Evolutionary conservation across 805 yeast species (phyloP), one percentile per base, ranked within the genome.

Genomic region (Yarrowia sp.): DNA sequence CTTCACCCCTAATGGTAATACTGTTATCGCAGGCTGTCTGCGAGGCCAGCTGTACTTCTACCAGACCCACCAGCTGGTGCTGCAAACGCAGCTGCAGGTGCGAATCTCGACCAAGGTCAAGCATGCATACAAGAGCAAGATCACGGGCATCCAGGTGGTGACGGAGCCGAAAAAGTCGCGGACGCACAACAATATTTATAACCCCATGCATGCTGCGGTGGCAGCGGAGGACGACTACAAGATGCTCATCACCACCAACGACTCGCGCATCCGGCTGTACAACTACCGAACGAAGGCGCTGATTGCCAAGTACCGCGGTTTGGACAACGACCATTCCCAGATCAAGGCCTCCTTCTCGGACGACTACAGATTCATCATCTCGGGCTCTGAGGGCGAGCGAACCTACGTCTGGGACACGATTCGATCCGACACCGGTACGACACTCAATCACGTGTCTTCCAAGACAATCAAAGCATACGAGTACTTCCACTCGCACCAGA

Each of bases 361-460:
- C 58, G 84, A 84, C 67, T 74, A 77, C 59, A 69, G 74, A 12
- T 82, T 81, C 68, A 80, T 91, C 6, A 79, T 91, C 8, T 79
- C 88, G 7, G 96, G 96, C 0, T 87, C 96, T 12, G 97, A 92
- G 70, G 94, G 92, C 73, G 90, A 88, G 67, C 84, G 91, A 84
- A 82, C 88, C 13, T 92, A 91, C 69, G 75, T 89, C 12, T 93
- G 98, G 98, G 80, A 81, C 62, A 72, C 80, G 42, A 63, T 49
- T 13, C 63, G 47, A 19, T 16, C 63, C 4, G 61, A 49, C 12
- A 46, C 38, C 9, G 65, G 58, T 13, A 70, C 21, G 1, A 41
- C 31, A 2, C 74, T 72, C 42, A 70, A 70, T 5, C 71, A 66
- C 21, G 55, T 62, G 21, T 63, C 68, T 51, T 66, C 66, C 47